Percentiles rank a stretch among this genome's conserved stretches.
phyloP scores from a whole-genome alignment of 345 rosid species.

The Populus euphratica region DNA sequence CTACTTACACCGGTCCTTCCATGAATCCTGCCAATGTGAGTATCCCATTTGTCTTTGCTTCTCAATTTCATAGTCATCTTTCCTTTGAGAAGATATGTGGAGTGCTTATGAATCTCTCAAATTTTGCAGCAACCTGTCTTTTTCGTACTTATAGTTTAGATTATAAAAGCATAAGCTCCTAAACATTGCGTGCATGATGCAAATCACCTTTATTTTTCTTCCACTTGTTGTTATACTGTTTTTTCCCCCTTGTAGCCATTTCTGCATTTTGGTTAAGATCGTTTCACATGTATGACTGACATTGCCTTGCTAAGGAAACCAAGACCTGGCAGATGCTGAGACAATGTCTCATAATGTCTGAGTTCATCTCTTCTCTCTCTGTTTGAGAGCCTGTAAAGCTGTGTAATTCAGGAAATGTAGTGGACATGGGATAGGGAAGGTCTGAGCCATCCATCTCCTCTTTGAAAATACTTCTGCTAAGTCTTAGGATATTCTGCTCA shows the following conservation, averaged over 20 bases:
- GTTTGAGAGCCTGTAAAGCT: neutral
- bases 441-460: neutral
- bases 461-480: too few relatives aligned
- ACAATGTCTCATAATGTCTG: neutral
- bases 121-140: neutral
- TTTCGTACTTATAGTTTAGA: neutral
- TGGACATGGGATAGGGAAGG: neutral
- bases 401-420: neutral
- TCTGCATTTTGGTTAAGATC: neutral
- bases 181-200: neutral
- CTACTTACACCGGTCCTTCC: slow-evolving; percentile 78
- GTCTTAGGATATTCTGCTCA: too few relatives aligned
- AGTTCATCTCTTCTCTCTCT: neutral
- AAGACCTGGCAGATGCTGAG: too few relatives aligned
- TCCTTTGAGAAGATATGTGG: neutral
- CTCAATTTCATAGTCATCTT: neutral
- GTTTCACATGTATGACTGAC: neutral
- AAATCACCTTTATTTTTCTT: neutral
- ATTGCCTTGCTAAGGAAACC: neutral
- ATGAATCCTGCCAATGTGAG: slow-evolving; percentile 99
- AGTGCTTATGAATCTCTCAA: neutral
- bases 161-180: neutral
- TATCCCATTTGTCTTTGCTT: slow-evolving; percentile 7
- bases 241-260: too few relatives aligned
- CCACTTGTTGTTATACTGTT: too few relatives aligned